phyloP scores from a whole-genome alignment of 2,329 filamentous ascomycete genomes.

The Colletotrichum orbiculare region DNA sequence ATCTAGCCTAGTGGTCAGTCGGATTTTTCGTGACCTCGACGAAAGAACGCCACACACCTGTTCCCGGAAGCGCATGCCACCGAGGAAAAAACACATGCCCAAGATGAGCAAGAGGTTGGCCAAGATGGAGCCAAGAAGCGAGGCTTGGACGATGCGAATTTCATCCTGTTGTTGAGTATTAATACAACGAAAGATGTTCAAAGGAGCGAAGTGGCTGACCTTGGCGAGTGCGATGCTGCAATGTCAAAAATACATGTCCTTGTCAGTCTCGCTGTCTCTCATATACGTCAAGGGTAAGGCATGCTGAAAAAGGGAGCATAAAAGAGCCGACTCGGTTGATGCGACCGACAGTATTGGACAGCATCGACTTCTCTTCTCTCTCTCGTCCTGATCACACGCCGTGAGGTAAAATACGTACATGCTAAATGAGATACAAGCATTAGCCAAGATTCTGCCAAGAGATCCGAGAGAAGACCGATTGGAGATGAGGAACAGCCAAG shows the following conservation, averaged over 20 bases:
- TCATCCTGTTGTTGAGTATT: conserved; percentile 65
- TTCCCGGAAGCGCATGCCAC: conserved; percentile 87
- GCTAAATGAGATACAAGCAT: conserved; percentile 45
- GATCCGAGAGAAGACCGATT: conserved; percentile 5
- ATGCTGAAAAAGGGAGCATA: conserved; percentile 39
- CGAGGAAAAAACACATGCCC: conserved; percentile 90
- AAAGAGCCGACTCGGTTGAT: conserved; percentile 57
- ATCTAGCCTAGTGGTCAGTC: conserved; percentile 60
- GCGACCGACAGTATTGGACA: conserved; percentile 59
- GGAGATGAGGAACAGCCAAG: conserved; percentile 22
- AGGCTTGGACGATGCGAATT: conserved; percentile 92
- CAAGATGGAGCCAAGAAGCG: conserved; percentile 87
- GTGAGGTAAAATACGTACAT: conserved; percentile 61
- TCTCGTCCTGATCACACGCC: conserved; percentile 45
- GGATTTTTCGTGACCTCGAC: background rate
- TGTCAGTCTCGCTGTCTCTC: background rate
- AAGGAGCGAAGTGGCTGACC: conserved; percentile 49
- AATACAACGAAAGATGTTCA: background rate
- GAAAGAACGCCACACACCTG: conserved; percentile 64
- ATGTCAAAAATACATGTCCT: conserved; percentile 34
- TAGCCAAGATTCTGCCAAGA: conserved; percentile 35
- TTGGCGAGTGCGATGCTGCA: conserved; percentile 80
- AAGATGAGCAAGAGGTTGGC: conserved; percentile 89
- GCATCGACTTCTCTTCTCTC: conserved; percentile 36
- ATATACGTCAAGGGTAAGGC: conserved; percentile 12